phyloP scores from a whole-genome alignment of 768 basidiomycete genomes.

The Phallus indusiatus region DNA sequence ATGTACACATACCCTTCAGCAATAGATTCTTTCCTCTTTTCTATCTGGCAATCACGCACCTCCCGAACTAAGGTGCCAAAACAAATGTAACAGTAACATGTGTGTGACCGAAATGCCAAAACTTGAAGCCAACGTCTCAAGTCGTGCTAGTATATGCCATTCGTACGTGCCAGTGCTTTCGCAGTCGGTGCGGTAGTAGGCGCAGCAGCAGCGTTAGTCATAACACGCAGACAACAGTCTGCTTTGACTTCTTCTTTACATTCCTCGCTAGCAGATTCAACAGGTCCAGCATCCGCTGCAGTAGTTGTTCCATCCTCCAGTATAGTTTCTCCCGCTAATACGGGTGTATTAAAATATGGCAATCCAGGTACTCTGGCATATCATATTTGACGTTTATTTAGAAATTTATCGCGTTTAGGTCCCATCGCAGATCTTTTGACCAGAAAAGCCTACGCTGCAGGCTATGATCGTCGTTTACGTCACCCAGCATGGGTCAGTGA shows the following conservation, averaged over 20 bases:
- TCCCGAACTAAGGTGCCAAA: too few species aligned
- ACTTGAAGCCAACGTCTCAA: not conserved
- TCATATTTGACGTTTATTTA: not conserved
- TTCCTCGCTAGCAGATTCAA: not conserved
- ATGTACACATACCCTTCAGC: not conserved
- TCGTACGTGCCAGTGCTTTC: slow-evolving; percentile 64
- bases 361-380: slow-evolving; percentile 57
- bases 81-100: too few species aligned
- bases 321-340: not conserved
- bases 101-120: not conserved
- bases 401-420: slow-evolving; percentile 36
- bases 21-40: not conserved
- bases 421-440: slow-evolving; percentile 74
- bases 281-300: not conserved
- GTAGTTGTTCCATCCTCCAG: slow-evolving; percentile 9
- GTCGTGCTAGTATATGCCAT: not conserved
- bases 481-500: slow-evolving; percentile 86
- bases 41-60: not conserved
- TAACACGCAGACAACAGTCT: slow-evolving; percentile 11
- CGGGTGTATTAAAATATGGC: slow-evolving; percentile 62
- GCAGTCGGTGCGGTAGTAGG: slow-evolving; percentile 77
- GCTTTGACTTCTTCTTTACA: slow-evolving; percentile 9
- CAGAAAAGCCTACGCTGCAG: slow-evolving; percentile 77
- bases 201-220: slow-evolving; percentile 41
- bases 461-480: slow-evolving; percentile 80